phyloP scores from a whole-genome alignment of 352 stramenopile species.

The Phytopythium delawarense region DNA sequence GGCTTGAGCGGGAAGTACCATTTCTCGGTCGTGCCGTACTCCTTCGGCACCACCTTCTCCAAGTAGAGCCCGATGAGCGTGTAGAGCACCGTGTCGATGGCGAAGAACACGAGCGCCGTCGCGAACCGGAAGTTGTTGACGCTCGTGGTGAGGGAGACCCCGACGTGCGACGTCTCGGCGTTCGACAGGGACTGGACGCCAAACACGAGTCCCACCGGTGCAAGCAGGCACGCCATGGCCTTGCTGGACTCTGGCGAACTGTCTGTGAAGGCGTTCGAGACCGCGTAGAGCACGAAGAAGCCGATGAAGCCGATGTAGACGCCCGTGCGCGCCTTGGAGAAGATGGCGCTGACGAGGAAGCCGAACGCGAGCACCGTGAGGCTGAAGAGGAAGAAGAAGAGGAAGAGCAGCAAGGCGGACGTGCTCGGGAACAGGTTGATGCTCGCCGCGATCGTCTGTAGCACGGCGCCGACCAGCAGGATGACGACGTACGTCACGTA shows the following conservation, averaged over 20 bases:
- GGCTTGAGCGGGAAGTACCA: slow-evolving; percentile 89
- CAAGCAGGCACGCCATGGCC: slow-evolving; percentile 44
- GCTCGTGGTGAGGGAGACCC: slow-evolving; percentile 47
- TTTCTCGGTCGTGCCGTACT: slow-evolving; percentile 85
- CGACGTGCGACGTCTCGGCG: slow-evolving; percentile 38
- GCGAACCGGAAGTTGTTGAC: slow-evolving; percentile 54
- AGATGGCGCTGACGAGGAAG: slow-evolving; percentile 72
- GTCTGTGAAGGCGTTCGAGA: slow-evolving; percentile 37
- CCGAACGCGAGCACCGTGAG: slow-evolving; percentile 45
- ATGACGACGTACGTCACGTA: slow-evolving; percentile 87
- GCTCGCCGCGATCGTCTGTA: slow-evolving; percentile 43
- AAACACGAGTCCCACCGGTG: slow-evolving; percentile 57
- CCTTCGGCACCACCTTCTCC: slow-evolving; percentile 85
- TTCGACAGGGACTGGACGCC: slow-evolving; percentile 48
- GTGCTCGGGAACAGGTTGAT: slow-evolving; percentile 38
- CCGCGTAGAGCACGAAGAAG: slow-evolving; percentile 85
- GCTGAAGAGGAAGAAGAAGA: slow-evolving; percentile 72
- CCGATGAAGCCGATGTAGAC: slow-evolving; percentile 71
- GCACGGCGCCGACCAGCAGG: slow-evolving; percentile 54
- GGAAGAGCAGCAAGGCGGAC: slow-evolving; percentile 55
- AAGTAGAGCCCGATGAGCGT: slow-evolving; percentile 88
- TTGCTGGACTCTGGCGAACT: slow-evolving; percentile 28
- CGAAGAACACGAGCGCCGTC: slow-evolving; percentile 63
- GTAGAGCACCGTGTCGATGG: slow-evolving; percentile 88
- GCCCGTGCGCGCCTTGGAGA: slow-evolving; percentile 49